These are phyloP conservation scores for Cicer arietinum DNA, from an alignment of 306 rosid species.

Conservation along the genomic window DNA sequence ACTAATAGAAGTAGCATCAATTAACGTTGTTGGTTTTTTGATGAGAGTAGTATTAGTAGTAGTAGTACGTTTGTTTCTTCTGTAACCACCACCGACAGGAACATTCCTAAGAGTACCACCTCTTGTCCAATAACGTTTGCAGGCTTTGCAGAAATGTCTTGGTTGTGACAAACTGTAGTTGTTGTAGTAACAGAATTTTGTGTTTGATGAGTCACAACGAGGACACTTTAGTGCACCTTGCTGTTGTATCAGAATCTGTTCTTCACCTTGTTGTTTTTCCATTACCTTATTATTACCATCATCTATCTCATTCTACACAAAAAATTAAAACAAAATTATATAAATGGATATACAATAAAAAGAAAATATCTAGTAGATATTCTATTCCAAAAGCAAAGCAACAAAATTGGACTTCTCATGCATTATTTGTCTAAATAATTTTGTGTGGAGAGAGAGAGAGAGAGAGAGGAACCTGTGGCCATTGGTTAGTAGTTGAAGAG, in stretches of 20 bases:
- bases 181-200: conserved; percentile 97
- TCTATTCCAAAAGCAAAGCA: conserved; percentile 82
- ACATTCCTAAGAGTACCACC: conserved; percentile 94
- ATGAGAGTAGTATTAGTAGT: not conserved
- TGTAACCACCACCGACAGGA: conserved; percentile 92
- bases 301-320: conserved; percentile 52
- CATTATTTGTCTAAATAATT: conserved; percentile 63
- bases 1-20: conserved; percentile 33
- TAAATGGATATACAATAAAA: not conserved
- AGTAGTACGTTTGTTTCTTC: conserved; percentile 75
- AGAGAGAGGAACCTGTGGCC: conserved; percentile 67
- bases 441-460: not conserved
- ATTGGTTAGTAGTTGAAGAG: conserved; percentile 62
- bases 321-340: not conserved
- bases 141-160: conserved; percentile 94
- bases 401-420: conserved; percentile 73
- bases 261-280: conserved; percentile 61
- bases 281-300: conserved; percentile 51
- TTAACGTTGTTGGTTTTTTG: conserved; percentile 52
- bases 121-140: conserved; percentile 96
- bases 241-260: conserved; percentile 25
- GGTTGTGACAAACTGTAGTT: conserved; percentile 97
- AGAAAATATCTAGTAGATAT: conserved; percentile 49
- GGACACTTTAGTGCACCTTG: conserved; percentile 72
- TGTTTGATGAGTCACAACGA: conserved; percentile 92